These are phyloP conservation scores for Prunus salicina DNA, from an alignment of 306 rosid species.

Conservation along the genomic window DNA sequence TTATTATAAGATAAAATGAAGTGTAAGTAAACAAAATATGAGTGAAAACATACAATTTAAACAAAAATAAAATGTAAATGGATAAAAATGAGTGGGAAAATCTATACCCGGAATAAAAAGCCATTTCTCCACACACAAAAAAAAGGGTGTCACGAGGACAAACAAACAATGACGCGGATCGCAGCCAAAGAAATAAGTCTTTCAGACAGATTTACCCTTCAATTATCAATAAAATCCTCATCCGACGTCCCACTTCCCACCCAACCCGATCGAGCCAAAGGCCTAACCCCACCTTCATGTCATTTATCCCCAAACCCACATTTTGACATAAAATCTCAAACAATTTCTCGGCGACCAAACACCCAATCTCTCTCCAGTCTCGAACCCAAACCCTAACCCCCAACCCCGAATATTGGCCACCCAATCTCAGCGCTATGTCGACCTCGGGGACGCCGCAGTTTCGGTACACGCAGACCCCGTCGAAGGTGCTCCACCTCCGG, in stretches of 20 bases:
- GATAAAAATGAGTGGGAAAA: too few relatives aligned
- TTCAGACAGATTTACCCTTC: background rate
- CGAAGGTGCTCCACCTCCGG: conserved; percentile 89
- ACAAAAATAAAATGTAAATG: too few relatives aligned
- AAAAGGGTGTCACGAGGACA: too few relatives aligned
- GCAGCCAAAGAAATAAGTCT: background rate
- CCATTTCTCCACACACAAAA: too few relatives aligned
- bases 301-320: background rate
- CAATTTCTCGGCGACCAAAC: conserved; percentile 34
- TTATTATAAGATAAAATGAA: too few relatives aligned
- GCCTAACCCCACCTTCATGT: background rate
- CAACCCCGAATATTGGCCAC: background rate
- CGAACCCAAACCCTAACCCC: conserved; percentile 22
- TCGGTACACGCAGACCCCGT: conserved; percentile 92
- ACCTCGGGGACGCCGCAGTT: conserved; percentile 71
- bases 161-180: too few relatives aligned
- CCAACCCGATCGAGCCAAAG: background rate
- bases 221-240: background rate
- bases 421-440: conserved; percentile 44
- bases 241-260: background rate
- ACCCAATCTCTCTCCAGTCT: background rate
- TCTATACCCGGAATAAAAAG: too few relatives aligned
- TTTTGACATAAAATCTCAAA: conserved; percentile 17
- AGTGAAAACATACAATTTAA: too few relatives aligned
- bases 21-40: too few relatives aligned